Percentiles rank a stretch among this genome's conserved stretches.
These are phyloP conservation scores for Leccinum griseonigrum DNA, from an alignment of 1,284 basidiomycete genomes.

Conservation along the genomic window DNA sequence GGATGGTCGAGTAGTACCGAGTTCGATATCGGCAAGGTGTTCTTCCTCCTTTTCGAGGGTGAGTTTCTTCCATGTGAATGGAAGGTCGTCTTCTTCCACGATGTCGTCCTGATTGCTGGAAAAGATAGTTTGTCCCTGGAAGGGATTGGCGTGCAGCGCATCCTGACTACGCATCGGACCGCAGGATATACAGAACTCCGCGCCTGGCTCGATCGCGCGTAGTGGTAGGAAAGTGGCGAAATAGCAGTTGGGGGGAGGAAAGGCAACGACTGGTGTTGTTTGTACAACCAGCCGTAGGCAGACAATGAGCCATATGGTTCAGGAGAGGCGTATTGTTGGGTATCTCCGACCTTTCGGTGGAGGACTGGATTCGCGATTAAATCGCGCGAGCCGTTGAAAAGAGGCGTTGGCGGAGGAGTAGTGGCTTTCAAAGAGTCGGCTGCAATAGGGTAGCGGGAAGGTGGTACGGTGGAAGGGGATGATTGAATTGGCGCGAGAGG, in stretches of 20 bases:
- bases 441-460: slow-evolving; percentile 70
- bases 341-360: slow-evolving; percentile 43
- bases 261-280: slow-evolving; percentile 54
- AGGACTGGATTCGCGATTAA: slow-evolving; percentile 26
- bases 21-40: slow-evolving; percentile 54
- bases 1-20: slow-evolving; percentile 35
- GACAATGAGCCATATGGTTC: slow-evolving; percentile 62
- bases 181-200: too few species aligned
- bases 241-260: slow-evolving; percentile 50
- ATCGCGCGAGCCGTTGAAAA: slow-evolving; percentile 34
- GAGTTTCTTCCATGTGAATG: slow-evolving; percentile 59
- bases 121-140: slow-evolving; percentile 34
- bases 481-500: slow-evolving; percentile 44
- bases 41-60: slow-evolving; percentile 57
- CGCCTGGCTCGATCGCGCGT: too few species aligned
- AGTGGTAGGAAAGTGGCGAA: slow-evolving; percentile 69
- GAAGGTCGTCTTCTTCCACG: slow-evolving; percentile 54
- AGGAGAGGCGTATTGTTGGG: slow-evolving; percentile 41
- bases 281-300: slow-evolving; percentile 67
- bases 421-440: slow-evolving; percentile 64
- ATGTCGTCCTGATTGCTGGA: slow-evolving; percentile 35
- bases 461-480: slow-evolving; percentile 43
- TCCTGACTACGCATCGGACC: too few species aligned
- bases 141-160: too few species aligned
- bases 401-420: too few species aligned